Base-by-base conservation (phyloP, 108 stramenopile genomes). In the Cyclostephanos invisitatus region DNA sequence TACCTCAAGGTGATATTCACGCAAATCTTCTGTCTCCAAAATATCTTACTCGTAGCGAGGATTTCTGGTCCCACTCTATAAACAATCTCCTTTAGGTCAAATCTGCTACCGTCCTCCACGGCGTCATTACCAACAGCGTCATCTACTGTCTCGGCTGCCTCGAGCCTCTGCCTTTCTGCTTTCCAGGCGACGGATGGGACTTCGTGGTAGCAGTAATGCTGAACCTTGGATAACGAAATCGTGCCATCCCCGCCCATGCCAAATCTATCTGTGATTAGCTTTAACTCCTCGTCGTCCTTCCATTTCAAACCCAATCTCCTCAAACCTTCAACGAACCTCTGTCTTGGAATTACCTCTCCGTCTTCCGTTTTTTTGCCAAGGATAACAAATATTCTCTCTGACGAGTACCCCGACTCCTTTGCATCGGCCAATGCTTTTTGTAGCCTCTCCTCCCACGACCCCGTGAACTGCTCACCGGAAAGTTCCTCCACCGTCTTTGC, bases 161-260 rank as follows among this genome's bases (percentile, higher is more conserved):
- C 73, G 57, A 72, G 22, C 29, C 77, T 59, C 15, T 68, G 58
- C 37, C 77, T 21, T 61, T 83, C 82, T 12, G 82, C 82, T 38
- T 69, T 77, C 82, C 82, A 83, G 20, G 70, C 64, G 12, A 83
- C 69, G 22, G 66, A 68, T 15, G 82, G 67, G 28, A 83, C 67
- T 28, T 77, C 58, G 44, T 77, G 65, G 58, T 67, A 73, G 49
- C 82, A 83, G 77, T 83, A 83, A 51, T 72, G 44, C 59, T 83
- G 72, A 51, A 83, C 68, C 72, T 77, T 77, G 3, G 67, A 67
- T 29, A 74, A 36, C 9, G 75, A 76, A 12, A 83, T 78, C 21
- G 47, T 62, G 24, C 82, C 82, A 68, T 83, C 72, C 22, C 50
- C 66, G 37, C 78, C 63, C 8, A 70, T 18, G 59, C 78, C 72